phyloP scores from a whole-genome alignment of 805 yeast species.

The Brettanomyces nanus region DNA sequence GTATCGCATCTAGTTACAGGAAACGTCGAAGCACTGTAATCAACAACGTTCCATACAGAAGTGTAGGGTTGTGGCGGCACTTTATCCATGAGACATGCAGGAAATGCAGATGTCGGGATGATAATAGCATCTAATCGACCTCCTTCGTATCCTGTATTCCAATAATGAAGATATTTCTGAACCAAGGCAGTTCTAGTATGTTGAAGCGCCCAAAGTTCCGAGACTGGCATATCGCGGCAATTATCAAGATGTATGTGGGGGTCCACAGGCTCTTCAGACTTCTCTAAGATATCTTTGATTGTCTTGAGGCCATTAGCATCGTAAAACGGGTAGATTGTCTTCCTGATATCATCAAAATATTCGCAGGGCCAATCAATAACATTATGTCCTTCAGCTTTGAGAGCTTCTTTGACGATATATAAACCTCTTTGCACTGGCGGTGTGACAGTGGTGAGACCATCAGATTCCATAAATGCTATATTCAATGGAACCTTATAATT shows the following conservation, averaged over 20 bases:
- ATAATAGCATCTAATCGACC: slow-evolving; percentile 40
- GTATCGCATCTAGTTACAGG: slow-evolving; percentile 52
- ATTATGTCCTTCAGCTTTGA: slow-evolving; percentile 40
- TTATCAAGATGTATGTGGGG: slow-evolving; percentile 10
- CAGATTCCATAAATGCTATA: slow-evolving; percentile 34
- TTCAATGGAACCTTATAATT: slow-evolving; percentile 29
- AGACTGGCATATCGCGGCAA: slow-evolving; percentile 27
- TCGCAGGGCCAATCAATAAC: slow-evolving; percentile 41
- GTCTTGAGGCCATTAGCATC: slow-evolving; percentile 32
- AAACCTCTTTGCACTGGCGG: slow-evolving; percentile 44
- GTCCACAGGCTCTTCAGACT: slow-evolving; percentile 36
- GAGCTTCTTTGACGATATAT: slow-evolving; percentile 22
- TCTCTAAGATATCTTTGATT: slow-evolving; percentile 27
- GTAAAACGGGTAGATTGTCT: slow-evolving; percentile 29
- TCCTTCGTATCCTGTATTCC: slow-evolving; percentile 34
- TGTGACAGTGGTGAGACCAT: slow-evolving; percentile 37
- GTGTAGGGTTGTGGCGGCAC: slow-evolving; percentile 41
- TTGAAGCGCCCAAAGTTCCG: slow-evolving; percentile 33
- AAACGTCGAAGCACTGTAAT: slow-evolving; percentile 37
- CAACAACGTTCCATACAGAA: slow-evolving; percentile 32
- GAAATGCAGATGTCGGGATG: slow-evolving; percentile 39
- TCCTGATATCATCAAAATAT: slow-evolving; percentile 36
- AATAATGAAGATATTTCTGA: slow-evolving; percentile 18
- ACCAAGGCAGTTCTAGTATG: slow-evolving; percentile 30
- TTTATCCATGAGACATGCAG: slow-evolving; percentile 26